Evolutionary conservation across 257 asterid genomes (phyloP).

Genomic region (Salvia hispanica): DNA sequence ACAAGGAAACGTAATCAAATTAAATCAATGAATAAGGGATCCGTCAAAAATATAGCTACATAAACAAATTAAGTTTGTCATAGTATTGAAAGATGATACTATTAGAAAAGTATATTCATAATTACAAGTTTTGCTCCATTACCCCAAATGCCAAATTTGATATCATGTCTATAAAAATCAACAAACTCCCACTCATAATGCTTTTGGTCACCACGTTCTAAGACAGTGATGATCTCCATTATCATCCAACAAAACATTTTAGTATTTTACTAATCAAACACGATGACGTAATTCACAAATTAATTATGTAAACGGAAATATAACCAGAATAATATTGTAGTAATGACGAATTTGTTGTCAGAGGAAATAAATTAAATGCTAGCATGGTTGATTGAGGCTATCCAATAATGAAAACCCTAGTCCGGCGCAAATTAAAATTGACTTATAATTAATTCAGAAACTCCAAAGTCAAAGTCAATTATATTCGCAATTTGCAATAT

Average conservation of each 20-base stretch:
- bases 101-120: no score
- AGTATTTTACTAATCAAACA: background rate
- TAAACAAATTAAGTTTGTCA: background rate
- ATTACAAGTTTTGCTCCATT: background rate
- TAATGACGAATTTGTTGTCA: background rate
- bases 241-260: background rate
- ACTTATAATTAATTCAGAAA: conserved; percentile 32
- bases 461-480: conserved; percentile 36
- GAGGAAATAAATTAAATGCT: background rate
- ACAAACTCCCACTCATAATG: background rate
- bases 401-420: conserved; percentile 29
- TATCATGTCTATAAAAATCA: background rate
- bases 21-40: background rate
- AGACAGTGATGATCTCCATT: background rate
- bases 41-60: background rate
- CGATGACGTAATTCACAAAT: background rate
- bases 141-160: background rate
- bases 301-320: background rate
- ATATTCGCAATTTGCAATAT: conserved; percentile 25
- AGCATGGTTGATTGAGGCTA: conserved; percentile 22
- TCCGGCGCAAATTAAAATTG: conserved; percentile 32
- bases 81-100: no score
- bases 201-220: conserved; percentile 2
- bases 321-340: background rate
- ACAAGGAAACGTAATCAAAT: background rate